Conservation (phyloP, 176 grass and related monocot genomes). For the Triticum urartu region DNA sequence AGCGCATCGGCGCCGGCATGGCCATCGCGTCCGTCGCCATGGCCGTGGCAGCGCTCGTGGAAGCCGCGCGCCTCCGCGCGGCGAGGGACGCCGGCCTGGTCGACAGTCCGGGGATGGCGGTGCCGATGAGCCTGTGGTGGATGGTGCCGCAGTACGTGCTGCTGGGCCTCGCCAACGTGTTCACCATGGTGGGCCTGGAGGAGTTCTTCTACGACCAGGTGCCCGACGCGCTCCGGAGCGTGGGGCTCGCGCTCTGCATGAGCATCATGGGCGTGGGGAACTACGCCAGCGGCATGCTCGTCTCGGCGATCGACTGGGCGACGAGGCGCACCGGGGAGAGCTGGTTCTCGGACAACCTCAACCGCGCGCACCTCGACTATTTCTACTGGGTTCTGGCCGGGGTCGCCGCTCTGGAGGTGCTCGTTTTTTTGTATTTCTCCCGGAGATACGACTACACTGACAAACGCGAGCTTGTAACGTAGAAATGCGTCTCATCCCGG, state of each 20-base stretch:
- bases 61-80: constrained; percentile 39
- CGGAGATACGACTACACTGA: constrained; percentile 22
- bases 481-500: neutral
- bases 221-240: constrained; percentile 36
- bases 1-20: constrained; percentile 56
- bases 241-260: constrained; percentile 37
- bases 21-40: constrained; percentile 36
- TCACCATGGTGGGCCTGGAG: constrained; percentile 39
- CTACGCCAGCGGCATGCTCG: constrained; percentile 27
- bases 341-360: constrained; percentile 45
- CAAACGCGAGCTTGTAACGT: neutral
- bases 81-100: constrained; percentile 41
- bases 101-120: constrained; percentile 25
- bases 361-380: constrained; percentile 40
- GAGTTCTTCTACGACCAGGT: constrained; percentile 42
- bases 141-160: constrained; percentile 54
- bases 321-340: constrained; percentile 21
- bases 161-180: constrained; percentile 31
- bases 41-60: constrained; percentile 50
- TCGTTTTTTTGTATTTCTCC: constrained; percentile 25
- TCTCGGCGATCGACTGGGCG: constrained; percentile 20
- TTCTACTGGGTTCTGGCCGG: constrained; percentile 43
- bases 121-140: constrained; percentile 77
- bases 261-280: constrained; percentile 28
- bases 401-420: constrained; percentile 14